These are phyloP conservation scores for Fusarium sp. DNA, from an alignment of 2,329 filamentous ascomycete species.

Conservation along the genomic window DNA sequence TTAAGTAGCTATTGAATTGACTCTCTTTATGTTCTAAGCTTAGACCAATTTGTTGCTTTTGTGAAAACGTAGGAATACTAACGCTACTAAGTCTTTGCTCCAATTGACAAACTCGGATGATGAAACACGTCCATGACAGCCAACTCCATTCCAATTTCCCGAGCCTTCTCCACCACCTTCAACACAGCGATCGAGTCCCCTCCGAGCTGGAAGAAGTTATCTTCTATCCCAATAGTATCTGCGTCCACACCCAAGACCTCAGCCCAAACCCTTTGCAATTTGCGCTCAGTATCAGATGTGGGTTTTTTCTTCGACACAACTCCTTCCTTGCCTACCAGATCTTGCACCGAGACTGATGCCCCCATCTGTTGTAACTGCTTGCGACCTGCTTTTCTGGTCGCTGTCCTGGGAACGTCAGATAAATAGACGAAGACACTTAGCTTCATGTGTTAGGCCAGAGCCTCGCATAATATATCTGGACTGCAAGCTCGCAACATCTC, in stretches of 20 bases:
- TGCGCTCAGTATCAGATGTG: too few species aligned
- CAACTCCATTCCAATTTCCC: not conserved
- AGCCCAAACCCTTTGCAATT: too few species aligned
- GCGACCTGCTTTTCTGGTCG: too few species aligned
- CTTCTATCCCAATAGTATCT: not conserved
- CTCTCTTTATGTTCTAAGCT: not conserved
- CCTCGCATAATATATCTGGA: too few species aligned
- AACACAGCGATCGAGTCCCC: not conserved
- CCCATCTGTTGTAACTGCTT: too few species aligned
- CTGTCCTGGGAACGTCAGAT: too few species aligned
- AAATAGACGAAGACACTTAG: too few species aligned
- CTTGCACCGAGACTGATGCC: too few species aligned
- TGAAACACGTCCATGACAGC: not conserved
- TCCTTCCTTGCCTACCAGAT: too few species aligned
- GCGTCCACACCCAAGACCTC: not conserved
- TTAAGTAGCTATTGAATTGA: not conserved
- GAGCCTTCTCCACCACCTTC: not conserved
- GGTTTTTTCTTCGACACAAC: too few species aligned
- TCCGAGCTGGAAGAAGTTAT: not conserved
- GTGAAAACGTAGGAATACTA: not conserved
- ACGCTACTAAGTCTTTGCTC: rapidly evolving
- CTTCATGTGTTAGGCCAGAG: too few species aligned
- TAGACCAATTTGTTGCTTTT: rapidly evolving
- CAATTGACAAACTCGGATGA: not conserved
- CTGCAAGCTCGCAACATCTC: too few species aligned